Conservation (phyloP, 768 basidiomycete genomes). For the Clitopilus hobsonii region DNA sequence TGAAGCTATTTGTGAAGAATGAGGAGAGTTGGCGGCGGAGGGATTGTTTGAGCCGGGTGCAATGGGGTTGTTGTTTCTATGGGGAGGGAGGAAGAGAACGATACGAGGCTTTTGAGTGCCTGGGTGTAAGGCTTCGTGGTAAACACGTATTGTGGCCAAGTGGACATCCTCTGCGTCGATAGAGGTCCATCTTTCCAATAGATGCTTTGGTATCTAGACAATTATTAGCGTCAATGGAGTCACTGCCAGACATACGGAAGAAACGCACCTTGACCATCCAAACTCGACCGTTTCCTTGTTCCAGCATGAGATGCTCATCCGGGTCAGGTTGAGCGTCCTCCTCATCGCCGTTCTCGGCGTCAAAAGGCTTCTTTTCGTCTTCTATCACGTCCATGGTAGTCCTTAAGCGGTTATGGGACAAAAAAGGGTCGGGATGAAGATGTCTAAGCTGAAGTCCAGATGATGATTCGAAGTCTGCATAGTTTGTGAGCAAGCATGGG, state of each 20-base stretch:
- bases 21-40: constrained; percentile 1
- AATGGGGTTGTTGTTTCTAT: constrained; percentile 34
- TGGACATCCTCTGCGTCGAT: constrained; percentile 72
- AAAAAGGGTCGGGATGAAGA: background rate
- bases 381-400: background rate
- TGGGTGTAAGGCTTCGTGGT: constrained; percentile 41
- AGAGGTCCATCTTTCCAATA: constrained; percentile 83
- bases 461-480: background rate
- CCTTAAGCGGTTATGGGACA: background rate
- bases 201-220: constrained; percentile 74
- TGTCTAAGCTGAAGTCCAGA: background rate
- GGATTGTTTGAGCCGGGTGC: constrained; percentile 11
- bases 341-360: constrained; percentile 37
- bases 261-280: constrained; percentile 82
- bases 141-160: constrained; percentile 83
- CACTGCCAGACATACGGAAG: background rate
- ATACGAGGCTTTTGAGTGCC: constrained; percentile 53
- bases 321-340: constrained; percentile 73
- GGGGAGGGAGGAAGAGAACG: constrained; percentile 61
- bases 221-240: background rate
- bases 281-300: constrained; percentile 67
- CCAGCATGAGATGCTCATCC: constrained; percentile 77
- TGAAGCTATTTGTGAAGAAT: background rate
- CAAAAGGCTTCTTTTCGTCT: constrained; percentile 48
- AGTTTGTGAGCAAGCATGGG: background rate